These are phyloP conservation scores for Epichloe bromicola DNA, from an alignment of 2,329 filamentous ascomycete species.

Conservation along the genomic window DNA sequence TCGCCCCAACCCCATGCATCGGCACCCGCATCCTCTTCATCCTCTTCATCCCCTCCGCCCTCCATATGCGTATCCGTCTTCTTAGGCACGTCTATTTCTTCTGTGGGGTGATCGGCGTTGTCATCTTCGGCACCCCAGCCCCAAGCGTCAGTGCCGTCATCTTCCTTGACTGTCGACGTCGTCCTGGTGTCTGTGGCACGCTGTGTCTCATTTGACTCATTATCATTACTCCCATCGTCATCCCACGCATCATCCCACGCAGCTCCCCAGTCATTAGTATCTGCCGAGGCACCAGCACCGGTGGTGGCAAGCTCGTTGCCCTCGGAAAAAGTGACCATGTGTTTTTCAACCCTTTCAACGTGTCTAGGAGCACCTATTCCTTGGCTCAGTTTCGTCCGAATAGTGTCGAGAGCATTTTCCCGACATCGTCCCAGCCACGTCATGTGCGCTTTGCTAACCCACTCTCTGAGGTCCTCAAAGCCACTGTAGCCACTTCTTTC, in stretches of 20 bases:
- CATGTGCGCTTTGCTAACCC: constrained; percentile 67
- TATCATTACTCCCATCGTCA: constrained; percentile 44
- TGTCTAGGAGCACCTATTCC: constrained; percentile 54
- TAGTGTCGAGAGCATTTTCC: constrained; percentile 62
- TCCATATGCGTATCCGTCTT: neutral
- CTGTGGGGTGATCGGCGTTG: constrained; percentile 12
- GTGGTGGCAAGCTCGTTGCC: constrained; percentile 51
- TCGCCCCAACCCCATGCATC: constrained; percentile 85
- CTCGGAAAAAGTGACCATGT: constrained; percentile 55
- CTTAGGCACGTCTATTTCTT: constrained; percentile 3
- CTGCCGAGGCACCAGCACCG: constrained; percentile 29
- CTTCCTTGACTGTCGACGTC: constrained; percentile 13
- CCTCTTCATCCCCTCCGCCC: constrained; percentile 5
- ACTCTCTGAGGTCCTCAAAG: constrained; percentile 54
- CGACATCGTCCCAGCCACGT: constrained; percentile 79
- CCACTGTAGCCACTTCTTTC: constrained; percentile 49
- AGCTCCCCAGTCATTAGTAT: constrained; percentile 52
- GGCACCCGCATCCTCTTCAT: constrained; percentile 29
- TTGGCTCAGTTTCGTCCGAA: constrained; percentile 53
- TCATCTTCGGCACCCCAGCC: constrained; percentile 62
- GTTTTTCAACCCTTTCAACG: constrained; percentile 76
- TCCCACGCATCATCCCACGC: constrained; percentile 78
- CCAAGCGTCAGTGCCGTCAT: constrained; percentile 56
- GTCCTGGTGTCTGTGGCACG: constrained; percentile 6
- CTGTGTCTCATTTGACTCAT: constrained; percentile 12